phyloP scores from a whole-genome alignment of 306 rosid genomes.

The Cucurbita moschata region DNA sequence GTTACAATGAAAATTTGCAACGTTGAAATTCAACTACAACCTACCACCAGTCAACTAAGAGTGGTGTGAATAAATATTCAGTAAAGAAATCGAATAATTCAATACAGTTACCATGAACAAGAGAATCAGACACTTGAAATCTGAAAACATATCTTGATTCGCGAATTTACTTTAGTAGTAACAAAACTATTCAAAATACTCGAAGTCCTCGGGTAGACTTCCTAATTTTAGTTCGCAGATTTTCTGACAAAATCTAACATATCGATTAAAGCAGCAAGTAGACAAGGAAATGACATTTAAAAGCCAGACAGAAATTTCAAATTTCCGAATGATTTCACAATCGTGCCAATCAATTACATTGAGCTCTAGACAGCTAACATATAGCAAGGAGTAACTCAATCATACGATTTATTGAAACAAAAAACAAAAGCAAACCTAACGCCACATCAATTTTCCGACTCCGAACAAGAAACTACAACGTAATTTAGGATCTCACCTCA shows the following conservation, averaged over 20 bases:
- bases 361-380: background rate
- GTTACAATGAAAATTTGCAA: background rate
- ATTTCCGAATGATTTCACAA: background rate
- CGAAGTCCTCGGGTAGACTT: background rate
- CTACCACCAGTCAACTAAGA: no score
- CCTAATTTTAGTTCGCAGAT: background rate
- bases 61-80: no score
- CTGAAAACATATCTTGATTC: background rate
- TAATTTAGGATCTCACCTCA: conserved; percentile 27
- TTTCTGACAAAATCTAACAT: background rate
- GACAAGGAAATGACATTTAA: background rate
- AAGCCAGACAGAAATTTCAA: background rate
- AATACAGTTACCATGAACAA: background rate
- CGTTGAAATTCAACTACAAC: no score
- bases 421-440: background rate
- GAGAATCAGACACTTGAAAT: background rate
- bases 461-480: background rate
- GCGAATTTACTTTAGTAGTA: no score
- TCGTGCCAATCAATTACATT: background rate
- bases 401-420: background rate
- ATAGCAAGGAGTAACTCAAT: background rate
- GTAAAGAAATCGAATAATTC: no score
- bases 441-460: background rate
- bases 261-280: background rate
- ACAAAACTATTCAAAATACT: background rate